These are phyloP conservation scores for Oidiodendron maius DNA, from an alignment of 495 filamentous ascomycete genomes.

Conservation along the genomic window DNA sequence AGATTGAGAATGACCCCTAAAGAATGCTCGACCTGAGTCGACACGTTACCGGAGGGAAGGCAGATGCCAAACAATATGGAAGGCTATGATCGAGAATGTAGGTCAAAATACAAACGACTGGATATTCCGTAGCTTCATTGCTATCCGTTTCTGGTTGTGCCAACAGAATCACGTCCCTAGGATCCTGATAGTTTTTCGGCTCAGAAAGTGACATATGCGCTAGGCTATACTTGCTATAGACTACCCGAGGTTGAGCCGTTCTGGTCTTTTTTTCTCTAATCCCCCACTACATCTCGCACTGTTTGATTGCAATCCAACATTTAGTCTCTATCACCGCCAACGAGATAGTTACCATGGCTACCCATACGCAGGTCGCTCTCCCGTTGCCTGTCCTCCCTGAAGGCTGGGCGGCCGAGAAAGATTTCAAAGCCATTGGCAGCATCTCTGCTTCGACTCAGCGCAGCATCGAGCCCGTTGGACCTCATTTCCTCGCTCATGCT, in stretches of 20 bases:
- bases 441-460: slow-evolving; percentile 68
- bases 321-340: not conserved
- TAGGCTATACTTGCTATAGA: not conserved
- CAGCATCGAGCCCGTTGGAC: slow-evolving; percentile 90
- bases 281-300: not conserved
- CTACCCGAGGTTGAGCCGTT: not conserved
- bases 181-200: too few species aligned
- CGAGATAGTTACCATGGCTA: slow-evolving; percentile 27
- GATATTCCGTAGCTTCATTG: too few species aligned
- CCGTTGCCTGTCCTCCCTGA: slow-evolving; percentile 71
- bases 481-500: slow-evolving; percentile 95
- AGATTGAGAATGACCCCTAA: too few species aligned
- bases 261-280: not conserved
- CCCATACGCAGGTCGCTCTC: slow-evolving; percentile 30
- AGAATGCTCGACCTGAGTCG: too few species aligned
- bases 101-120: too few species aligned
- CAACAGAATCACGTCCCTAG: too few species aligned
- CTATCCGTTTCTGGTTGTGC: too few species aligned
- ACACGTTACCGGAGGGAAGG: too few species aligned
- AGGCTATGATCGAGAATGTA: too few species aligned
- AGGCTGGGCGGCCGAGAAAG: slow-evolving; percentile 83
- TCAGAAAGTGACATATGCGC: not conserved
- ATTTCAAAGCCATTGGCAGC: slow-evolving; percentile 75
- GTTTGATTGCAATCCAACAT: not conserved
- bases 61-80: too few species aligned